phyloP scores from a whole-genome alignment of 169 alveolate species.

The Theileria orientalis region DNA sequence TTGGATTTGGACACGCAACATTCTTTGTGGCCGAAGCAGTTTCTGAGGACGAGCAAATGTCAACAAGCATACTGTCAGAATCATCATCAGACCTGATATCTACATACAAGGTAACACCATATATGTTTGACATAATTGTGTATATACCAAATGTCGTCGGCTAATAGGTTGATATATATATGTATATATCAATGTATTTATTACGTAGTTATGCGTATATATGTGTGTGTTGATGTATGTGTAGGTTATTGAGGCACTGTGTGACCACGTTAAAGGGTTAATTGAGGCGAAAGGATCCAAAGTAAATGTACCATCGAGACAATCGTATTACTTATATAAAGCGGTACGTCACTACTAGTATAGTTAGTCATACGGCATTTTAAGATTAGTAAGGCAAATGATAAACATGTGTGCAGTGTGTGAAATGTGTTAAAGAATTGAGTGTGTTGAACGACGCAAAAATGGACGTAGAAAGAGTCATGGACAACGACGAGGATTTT shows the following conservation, averaged over 20 bases:
- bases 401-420: constrained; percentile 19
- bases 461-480: constrained; percentile 49
- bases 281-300: constrained; percentile 9
- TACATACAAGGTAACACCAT: constrained; percentile 29
- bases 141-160: neutral
- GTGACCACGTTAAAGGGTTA: constrained; percentile 13
- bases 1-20: constrained; percentile 56
- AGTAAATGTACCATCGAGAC: constrained; percentile 37
- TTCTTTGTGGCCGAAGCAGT: constrained; percentile 51
- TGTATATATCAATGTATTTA: too few relatives aligned
- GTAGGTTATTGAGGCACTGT: constrained; percentile 31
- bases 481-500: constrained; percentile 54
- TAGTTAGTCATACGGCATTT: neutral
- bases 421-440: constrained; percentile 56
- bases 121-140: too few relatives aligned
- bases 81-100: constrained; percentile 45
- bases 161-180: neutral
- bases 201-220: neutral
- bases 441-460: constrained; percentile 50
- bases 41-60: constrained; percentile 7
- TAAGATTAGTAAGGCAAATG: neutral
- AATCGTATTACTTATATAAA: constrained; percentile 37
- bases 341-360: constrained; percentile 10
- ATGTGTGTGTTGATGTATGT: neutral
- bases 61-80: constrained; percentile 32